These are phyloP conservation scores for Penicillium angulare DNA, from an alignment of 495 filamentous ascomycete genomes.

Conservation along the genomic window DNA sequence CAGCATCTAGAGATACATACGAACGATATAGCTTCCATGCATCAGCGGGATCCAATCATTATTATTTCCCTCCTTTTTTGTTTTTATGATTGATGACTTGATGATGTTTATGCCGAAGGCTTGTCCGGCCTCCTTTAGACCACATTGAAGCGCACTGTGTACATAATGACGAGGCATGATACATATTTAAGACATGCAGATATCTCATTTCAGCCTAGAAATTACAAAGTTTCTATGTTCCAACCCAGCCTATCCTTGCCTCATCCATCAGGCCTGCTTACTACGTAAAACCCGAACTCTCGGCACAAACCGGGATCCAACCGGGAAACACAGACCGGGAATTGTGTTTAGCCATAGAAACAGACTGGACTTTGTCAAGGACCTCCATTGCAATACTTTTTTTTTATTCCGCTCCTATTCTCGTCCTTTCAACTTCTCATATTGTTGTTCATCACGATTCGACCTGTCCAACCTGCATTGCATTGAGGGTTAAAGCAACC, in stretches of 20 bases:
- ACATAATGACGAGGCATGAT: background rate
- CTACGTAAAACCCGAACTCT: background rate
- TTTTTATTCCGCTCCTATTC: background rate
- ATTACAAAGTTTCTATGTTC: background rate
- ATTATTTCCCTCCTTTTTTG: constrained; percentile 5
- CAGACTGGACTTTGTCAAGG: background rate
- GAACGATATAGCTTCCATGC: background rate
- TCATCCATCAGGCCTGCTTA: background rate
- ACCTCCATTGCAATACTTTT: background rate
- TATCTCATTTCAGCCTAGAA: background rate
- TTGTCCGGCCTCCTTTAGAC: too few species aligned
- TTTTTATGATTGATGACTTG: constrained; percentile 1
- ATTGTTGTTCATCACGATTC: background rate
- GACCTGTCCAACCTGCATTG: too few species aligned
- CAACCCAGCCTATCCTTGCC: background rate
- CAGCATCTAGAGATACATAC: background rate
- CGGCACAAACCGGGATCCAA: constrained; percentile 1
- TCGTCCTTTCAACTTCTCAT: background rate
- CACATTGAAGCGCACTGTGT: too few species aligned
- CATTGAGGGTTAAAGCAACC: too few species aligned
- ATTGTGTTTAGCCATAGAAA: background rate
- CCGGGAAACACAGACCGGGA: background rate
- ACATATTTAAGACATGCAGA: background rate
- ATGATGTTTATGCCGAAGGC: background rate
- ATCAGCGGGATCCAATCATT: background rate